phyloP scores from a whole-genome alignment of 148 eudicot species.

The Cornus kousa region DNA sequence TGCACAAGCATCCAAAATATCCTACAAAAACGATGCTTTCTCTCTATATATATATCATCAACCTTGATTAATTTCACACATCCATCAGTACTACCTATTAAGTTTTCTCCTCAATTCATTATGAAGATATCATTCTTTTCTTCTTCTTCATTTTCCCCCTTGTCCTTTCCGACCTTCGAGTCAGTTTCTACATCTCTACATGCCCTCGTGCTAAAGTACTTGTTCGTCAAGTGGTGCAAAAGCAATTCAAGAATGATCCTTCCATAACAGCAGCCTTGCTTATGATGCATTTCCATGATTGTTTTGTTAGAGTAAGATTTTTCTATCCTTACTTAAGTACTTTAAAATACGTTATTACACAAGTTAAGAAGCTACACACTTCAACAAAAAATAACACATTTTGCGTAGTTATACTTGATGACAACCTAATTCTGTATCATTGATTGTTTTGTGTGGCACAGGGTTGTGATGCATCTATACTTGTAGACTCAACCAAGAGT shows the following conservation, averaged over 20 bases:
- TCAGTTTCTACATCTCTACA: constrained; percentile 23
- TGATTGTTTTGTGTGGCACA: neutral
- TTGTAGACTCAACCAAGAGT: neutral
- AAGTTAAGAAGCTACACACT: too few relatives aligned
- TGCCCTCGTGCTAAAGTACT: constrained; percentile 29
- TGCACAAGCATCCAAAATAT: too few relatives aligned
- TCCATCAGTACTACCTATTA: too few relatives aligned
- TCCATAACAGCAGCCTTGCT: constrained; percentile 22
- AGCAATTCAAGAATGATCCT: constrained; percentile 8
- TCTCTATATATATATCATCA: neutral
- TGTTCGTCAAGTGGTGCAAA: constrained; percentile 20
- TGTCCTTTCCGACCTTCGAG: constrained; percentile 11
- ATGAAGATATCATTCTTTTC: constrained; percentile 7
- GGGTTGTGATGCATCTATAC: constrained; percentile 9
- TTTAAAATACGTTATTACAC: too few relatives aligned
- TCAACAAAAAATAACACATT: too few relatives aligned
- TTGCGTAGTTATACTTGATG: too few relatives aligned
- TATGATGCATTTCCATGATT: constrained; percentile 40
- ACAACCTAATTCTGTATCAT: too few relatives aligned
- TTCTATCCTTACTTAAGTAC: too few relatives aligned
- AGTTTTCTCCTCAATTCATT: too few relatives aligned
- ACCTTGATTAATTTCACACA: too few relatives aligned
- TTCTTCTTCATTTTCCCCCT: constrained; percentile 5
- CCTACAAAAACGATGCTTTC: neutral
- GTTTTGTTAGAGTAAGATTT: constrained; percentile 27